These are phyloP conservation scores for Apophysomyces sp. DNA, from an alignment of 371 early-diverging fungal genomes.

Conservation along the genomic window DNA sequence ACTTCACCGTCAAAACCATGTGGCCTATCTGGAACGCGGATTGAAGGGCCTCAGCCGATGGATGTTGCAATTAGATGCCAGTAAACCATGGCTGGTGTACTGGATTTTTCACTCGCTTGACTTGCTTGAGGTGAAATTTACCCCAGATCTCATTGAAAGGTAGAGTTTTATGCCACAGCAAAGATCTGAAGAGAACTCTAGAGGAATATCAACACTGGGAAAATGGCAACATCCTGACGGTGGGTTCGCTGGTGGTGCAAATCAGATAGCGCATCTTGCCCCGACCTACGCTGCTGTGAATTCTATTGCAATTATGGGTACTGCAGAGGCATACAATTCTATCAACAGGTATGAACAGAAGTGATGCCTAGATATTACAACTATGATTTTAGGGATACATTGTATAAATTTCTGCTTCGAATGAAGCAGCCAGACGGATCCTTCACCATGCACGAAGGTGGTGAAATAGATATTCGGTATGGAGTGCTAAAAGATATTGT, in stretches of 20 bases:
- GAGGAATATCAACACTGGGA: conserved; percentile 63
- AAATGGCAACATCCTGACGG: conserved; percentile 74
- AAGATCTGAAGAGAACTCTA: conserved; percentile 8
- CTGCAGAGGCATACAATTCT: conserved; percentile 67
- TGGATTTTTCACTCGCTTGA: conserved; percentile 89
- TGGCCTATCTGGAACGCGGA: conserved; percentile 53
- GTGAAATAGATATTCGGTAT: conserved; percentile 90
- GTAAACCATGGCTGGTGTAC: conserved; percentile 89
- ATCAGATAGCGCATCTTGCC: conserved; percentile 81
- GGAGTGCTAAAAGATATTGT: neutral
- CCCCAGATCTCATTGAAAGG: conserved; percentile 44
- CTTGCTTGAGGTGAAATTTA: conserved; percentile 60
- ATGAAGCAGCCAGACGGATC: conserved; percentile 91
- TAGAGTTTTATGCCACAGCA: conserved; percentile 7
- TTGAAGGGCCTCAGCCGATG: conserved; percentile 55
- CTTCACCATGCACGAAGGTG: conserved; percentile 88
- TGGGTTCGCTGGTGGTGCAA: conserved; percentile 88
- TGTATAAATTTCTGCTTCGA: conserved; percentile 74
- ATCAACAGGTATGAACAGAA: conserved; percentile 51
- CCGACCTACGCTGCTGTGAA: conserved; percentile 87
- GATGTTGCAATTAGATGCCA: conserved; percentile 80
- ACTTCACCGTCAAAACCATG: conserved; percentile 54
- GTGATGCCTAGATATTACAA: too few species aligned
- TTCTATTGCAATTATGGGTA: conserved; percentile 71
- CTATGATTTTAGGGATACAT: conserved; percentile 44